phyloP scores from a whole-genome alignment of 495 filamentous ascomycete species.

The Neurospora sp. region DNA sequence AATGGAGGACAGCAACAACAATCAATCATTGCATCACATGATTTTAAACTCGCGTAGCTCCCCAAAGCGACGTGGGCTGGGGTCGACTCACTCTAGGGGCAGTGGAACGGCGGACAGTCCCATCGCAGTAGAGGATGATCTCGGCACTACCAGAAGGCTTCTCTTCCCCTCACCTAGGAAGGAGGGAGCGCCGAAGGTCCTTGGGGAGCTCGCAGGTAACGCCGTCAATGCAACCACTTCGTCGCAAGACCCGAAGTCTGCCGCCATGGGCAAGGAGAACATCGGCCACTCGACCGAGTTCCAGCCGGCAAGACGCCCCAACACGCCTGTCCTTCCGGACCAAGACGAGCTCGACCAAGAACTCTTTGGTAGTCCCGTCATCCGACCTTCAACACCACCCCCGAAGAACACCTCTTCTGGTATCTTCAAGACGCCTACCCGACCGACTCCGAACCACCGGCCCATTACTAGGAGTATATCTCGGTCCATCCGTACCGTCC shows the following conservation, averaged over 20 bases:
- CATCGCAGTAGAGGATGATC: constrained; percentile 41
- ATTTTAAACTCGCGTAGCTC: constrained; percentile 27
- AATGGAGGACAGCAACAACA: constrained; percentile 23
- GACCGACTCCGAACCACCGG: constrained; percentile 46
- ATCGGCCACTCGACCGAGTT: not conserved
- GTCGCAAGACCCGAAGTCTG: constrained; percentile 24
- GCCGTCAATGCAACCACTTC: constrained; percentile 36
- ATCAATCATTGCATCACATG: not conserved
- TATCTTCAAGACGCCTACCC: constrained; percentile 45
- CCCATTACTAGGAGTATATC: constrained; percentile 47
- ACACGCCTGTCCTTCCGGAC: constrained; percentile 16
- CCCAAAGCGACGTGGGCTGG: constrained; percentile 20
- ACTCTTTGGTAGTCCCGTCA: constrained; percentile 43
- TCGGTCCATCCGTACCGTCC: constrained; percentile 35
- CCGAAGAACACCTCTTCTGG: constrained; percentile 36
- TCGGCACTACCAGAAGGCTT: constrained; percentile 63
- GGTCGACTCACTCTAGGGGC: constrained; percentile 35
- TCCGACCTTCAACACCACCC: constrained; percentile 53
- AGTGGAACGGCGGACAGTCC: constrained; percentile 56
- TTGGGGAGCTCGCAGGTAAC: constrained; percentile 49
- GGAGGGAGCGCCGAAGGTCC: constrained; percentile 46
- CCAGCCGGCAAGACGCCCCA: constrained; percentile 8
- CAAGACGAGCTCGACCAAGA: constrained; percentile 42
- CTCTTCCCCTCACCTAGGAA: constrained; percentile 67
- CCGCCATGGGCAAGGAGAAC: constrained; percentile 33